These are phyloP conservation scores for Paraphaeosphaeria sporulosa DNA, from an alignment of 2,329 filamentous ascomycete genomes.

Conservation along the genomic window DNA sequence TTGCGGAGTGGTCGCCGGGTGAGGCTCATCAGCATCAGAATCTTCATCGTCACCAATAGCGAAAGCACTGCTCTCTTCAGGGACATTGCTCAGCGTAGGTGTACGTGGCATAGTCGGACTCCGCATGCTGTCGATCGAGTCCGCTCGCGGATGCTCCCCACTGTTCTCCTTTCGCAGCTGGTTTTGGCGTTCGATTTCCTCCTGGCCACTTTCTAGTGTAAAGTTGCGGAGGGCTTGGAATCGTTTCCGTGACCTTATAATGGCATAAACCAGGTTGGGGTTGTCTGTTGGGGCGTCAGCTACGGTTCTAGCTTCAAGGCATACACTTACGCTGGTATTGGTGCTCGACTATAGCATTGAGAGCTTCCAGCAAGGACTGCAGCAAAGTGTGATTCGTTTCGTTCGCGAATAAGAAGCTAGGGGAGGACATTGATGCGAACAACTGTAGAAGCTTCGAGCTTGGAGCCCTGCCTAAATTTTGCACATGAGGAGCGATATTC, in stretches of 20 bases:
- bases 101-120: slow-evolving; percentile 67
- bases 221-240: slow-evolving; percentile 88
- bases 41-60: slow-evolving; percentile 78
- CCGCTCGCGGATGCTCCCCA: slow-evolving; percentile 55
- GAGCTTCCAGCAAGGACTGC: slow-evolving; percentile 81
- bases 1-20: slow-evolving; percentile 46
- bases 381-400: slow-evolving; percentile 88
- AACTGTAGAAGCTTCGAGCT: slow-evolving; percentile 86
- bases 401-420: slow-evolving; percentile 89
- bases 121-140: slow-evolving; percentile 72
- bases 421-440: slow-evolving; percentile 90
- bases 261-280: slow-evolving; percentile 77
- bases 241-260: slow-evolving; percentile 79
- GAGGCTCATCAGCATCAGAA: slow-evolving; percentile 67
- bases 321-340: slow-evolving; percentile 74
- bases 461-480: slow-evolving; percentile 76
- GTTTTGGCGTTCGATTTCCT: slow-evolving; percentile 84
- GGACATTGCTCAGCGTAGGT: slow-evolving; percentile 70
- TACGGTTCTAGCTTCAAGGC: not conserved
- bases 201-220: slow-evolving; percentile 88
- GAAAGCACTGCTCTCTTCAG: slow-evolving; percentile 82
- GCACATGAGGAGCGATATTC: slow-evolving; percentile 86
- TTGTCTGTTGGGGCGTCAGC: slow-evolving; percentile 67
- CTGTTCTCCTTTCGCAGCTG: slow-evolving; percentile 70
- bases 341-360: slow-evolving; percentile 90